phyloP scores from a whole-genome alignment of 805 yeast species.

The Priceomyces castillae region DNA sequence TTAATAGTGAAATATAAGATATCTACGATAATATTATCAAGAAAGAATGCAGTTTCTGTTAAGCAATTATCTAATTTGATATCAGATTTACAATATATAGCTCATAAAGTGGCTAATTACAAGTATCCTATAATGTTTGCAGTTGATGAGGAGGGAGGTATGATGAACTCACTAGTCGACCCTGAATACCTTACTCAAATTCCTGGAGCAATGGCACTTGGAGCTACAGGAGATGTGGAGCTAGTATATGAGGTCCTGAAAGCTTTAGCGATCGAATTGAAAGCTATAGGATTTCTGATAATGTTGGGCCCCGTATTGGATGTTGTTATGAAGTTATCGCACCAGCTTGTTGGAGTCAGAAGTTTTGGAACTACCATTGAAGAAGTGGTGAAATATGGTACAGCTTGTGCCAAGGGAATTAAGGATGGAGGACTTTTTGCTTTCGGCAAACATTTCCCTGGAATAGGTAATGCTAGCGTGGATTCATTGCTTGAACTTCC shows the following conservation, averaged over 20 bases:
- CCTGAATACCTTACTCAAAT: slow-evolving; percentile 50
- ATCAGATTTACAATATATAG: slow-evolving; percentile 54
- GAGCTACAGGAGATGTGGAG: slow-evolving; percentile 50
- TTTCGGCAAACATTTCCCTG: slow-evolving; percentile 66
- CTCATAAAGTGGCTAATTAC: slow-evolving; percentile 45
- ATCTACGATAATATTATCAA: slow-evolving; percentile 50
- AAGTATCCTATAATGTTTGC: slow-evolving; percentile 54
- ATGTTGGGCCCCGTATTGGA: slow-evolving; percentile 62
- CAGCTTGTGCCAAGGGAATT: slow-evolving; percentile 52
- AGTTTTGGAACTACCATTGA: slow-evolving; percentile 61
- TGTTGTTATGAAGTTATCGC: slow-evolving; percentile 54
- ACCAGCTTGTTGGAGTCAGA: slow-evolving; percentile 57
- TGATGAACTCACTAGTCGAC: slow-evolving; percentile 58
- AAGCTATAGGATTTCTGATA: slow-evolving; percentile 54
- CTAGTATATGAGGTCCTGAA: slow-evolving; percentile 50
- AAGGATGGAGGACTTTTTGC: slow-evolving; percentile 52
- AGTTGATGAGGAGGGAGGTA: slow-evolving; percentile 63
- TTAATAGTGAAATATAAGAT: slow-evolving; percentile 51
- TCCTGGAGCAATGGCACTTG: slow-evolving; percentile 65
- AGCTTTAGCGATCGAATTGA: slow-evolving; percentile 53
- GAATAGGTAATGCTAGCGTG: slow-evolving; percentile 60
- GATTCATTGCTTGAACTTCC: slow-evolving; percentile 58
- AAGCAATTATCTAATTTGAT: slow-evolving; percentile 49
- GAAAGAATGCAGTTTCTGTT: slow-evolving; percentile 50
- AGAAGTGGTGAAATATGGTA: slow-evolving; percentile 53